A percentile compares a stretch with the other conserved stretches of the same genome.
These are phyloP conservation scores for Daucus carota DNA, from an alignment of 129 eudicot genomes.

Conservation along the genomic window DNA sequence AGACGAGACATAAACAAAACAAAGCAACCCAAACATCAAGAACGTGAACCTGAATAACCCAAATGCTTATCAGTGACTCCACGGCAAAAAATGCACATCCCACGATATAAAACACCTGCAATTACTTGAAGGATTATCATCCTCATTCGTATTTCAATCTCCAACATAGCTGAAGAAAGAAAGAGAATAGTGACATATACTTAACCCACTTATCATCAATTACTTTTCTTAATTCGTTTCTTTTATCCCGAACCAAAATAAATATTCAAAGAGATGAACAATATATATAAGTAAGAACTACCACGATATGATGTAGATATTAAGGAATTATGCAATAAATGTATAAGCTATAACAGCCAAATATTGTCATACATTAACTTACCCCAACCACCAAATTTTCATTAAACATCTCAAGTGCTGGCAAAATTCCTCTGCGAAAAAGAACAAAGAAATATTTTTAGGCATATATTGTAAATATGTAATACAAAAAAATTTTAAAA, in stretches of 20 bases:
- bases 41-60: conserved; percentile 84
- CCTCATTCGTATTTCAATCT: background rate
- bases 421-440: conserved; percentile 66
- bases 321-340: background rate
- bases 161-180: background rate
- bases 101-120: conserved; percentile 66
- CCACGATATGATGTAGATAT: background rate
- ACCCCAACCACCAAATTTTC: conserved; percentile 79
- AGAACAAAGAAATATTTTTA: conserved; percentile 2
- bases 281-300: background rate
- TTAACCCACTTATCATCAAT: background rate
- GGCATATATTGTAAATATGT: conserved; percentile 4
- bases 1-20: background rate
- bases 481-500: background rate
- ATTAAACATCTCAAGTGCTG: conserved; percentile 57
- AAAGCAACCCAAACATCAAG: background rate
- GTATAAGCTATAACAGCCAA: background rate
- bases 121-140: background rate
- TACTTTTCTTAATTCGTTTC: no score
- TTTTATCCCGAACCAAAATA: no score
- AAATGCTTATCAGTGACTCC: conserved; percentile 75
- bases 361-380: conserved; percentile 16
- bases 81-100: conserved; percentile 67
- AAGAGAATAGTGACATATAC: background rate
- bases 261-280: no score